Conservation (phyloP, 257 asterid species). For the Asclepias syriaca region DNA sequence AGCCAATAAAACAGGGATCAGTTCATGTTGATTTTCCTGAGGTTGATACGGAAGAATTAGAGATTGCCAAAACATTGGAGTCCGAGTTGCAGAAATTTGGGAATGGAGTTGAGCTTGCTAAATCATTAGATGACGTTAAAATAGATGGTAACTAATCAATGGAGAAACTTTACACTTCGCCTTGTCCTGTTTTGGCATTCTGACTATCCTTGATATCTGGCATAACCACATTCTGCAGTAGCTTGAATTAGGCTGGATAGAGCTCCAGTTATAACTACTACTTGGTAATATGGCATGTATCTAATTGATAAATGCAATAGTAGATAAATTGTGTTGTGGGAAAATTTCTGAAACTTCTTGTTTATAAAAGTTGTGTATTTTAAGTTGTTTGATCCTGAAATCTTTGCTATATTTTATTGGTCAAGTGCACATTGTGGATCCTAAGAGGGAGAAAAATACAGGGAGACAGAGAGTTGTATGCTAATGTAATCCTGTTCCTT, state of each 20-base stretch:
- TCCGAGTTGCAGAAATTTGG: slow-evolving; percentile 55
- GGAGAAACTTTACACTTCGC: not conserved
- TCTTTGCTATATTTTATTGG: not conserved
- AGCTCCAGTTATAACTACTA: not conserved
- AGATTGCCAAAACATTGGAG: slow-evolving; percentile 61
- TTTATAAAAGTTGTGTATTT: not conserved
- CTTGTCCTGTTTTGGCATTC: not conserved
- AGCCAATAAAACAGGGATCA: slow-evolving; percentile 58
- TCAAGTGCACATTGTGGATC: not conserved
- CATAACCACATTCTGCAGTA: not conserved
- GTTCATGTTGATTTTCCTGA: slow-evolving; percentile 66
- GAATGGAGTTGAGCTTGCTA: slow-evolving; percentile 48
- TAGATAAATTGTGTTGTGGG: not conserved
- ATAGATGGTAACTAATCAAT: slow-evolving; percentile 25
- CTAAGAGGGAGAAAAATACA: not conserved
- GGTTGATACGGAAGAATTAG: slow-evolving; percentile 48
- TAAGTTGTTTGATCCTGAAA: not conserved
- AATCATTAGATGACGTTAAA: slow-evolving; percentile 37
- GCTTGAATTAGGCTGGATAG: not conserved
- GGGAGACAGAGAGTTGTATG: not conserved
- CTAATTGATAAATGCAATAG: not conserved
- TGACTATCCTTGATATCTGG: not conserved
- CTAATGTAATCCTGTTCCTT: not conserved
- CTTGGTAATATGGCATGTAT: not conserved
- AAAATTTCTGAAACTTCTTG: not conserved